Conservation (phyloP, 148 eudicot genomes). For the Chenopodium berlandieri region DNA sequence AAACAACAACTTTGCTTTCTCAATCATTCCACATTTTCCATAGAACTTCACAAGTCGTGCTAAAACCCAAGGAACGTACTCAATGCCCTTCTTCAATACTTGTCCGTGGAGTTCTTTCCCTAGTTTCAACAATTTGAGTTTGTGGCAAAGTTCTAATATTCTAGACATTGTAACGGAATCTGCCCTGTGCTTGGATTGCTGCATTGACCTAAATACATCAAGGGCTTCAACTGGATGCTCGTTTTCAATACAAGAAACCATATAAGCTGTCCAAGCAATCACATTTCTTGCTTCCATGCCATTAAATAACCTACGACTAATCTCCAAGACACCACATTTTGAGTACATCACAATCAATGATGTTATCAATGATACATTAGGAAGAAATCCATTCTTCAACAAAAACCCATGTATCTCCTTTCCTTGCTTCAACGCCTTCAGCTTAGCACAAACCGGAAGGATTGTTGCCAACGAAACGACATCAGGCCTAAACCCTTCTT, state of each 20-base stretch:
- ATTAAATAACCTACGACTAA: conserved; percentile 48
- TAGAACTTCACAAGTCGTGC: conserved; percentile 63
- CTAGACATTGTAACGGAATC: conserved; percentile 63
- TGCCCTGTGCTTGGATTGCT: conserved; percentile 66
- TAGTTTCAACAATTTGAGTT: conserved; percentile 44
- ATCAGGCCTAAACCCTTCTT: conserved; percentile 92
- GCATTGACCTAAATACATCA: conserved; percentile 68
- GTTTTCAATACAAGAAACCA: conserved; percentile 49
- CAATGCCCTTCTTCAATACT: conserved; percentile 52
- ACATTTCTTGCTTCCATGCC: conserved; percentile 60
- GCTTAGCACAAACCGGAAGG: conserved; percentile 66
- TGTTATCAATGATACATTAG: conserved; percentile 62
- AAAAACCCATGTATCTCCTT: conserved; percentile 69
- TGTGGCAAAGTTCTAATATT: conserved; percentile 47
- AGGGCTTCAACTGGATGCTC: conserved; percentile 51
- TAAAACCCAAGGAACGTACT: conserved; percentile 49
- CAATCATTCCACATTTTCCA: conserved; percentile 54
- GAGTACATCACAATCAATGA: conserved; percentile 91
- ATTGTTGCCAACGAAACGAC: conserved; percentile 75
- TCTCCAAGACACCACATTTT: conserved; percentile 57
- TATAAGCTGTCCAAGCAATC: conserved; percentile 80
- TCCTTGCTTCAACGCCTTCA: conserved; percentile 66
- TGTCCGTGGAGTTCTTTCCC: conserved; percentile 83
- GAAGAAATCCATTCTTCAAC: conserved; percentile 54
- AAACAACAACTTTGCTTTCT: conserved; percentile 56